Conservation (phyloP, 2,329 filamentous ascomycete genomes). For the Talaromyces sp. region DNA sequence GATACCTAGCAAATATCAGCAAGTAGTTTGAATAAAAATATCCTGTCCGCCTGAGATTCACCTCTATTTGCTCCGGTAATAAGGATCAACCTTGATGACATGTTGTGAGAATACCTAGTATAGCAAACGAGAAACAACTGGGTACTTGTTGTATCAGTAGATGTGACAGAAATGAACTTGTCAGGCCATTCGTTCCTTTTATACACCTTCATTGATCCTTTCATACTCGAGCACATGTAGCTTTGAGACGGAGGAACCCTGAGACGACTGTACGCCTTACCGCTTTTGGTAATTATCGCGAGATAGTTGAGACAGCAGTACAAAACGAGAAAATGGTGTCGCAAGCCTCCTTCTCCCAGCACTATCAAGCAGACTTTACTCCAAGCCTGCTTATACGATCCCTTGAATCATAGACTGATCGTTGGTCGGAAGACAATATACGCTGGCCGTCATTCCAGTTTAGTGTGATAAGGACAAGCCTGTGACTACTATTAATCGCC, state of each 20-base stretch:
- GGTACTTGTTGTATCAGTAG: not conserved
- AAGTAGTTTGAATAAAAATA: not conserved
- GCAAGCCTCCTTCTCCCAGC: not conserved
- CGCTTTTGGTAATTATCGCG: not conserved
- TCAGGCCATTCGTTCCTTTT: not conserved
- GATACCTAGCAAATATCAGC: not conserved
- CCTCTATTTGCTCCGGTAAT: not conserved
- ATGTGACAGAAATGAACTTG: not conserved
- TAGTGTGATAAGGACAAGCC: not conserved
- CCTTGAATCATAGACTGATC: not conserved
- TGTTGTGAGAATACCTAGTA: not conserved
- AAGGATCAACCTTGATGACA: not conserved
- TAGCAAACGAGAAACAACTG: not conserved
- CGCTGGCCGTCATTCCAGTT: no score
- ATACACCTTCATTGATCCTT: not conserved
- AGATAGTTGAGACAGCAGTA: not conserved
- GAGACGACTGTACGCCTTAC: not conserved
- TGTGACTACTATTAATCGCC: not conserved
- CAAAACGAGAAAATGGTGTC: not conserved
- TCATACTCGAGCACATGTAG: not conserved
- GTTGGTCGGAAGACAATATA: no score
- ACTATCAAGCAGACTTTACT: not conserved
- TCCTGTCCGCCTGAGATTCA: not conserved
- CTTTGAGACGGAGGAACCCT: not conserved
- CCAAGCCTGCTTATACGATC: not conserved